Conservation (phyloP, 768 basidiomycete species). For the Pleurotus sapidus region DNA sequence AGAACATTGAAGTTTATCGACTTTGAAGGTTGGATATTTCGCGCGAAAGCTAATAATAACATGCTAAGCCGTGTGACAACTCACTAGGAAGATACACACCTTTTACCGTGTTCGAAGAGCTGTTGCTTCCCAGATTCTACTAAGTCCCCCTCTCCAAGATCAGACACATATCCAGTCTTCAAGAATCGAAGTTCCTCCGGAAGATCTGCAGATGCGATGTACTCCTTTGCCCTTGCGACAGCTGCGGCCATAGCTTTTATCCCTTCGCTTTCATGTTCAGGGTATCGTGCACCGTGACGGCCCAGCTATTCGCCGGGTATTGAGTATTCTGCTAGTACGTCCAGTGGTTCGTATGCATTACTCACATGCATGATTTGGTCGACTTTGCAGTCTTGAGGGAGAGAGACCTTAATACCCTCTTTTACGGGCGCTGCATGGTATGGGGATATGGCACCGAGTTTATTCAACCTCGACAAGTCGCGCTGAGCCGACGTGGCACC, state of each 20-base stretch:
- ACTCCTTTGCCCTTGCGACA: background rate
- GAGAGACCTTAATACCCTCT: background rate
- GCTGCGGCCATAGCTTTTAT: background rate
- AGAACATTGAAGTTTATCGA: background rate
- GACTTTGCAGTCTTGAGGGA: slow-evolving; percentile 2
- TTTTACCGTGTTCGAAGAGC: background rate
- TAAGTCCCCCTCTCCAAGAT: background rate
- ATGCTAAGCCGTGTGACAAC: background rate
- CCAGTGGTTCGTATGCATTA: background rate
- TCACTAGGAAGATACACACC: background rate
- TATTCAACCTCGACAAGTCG: background rate
- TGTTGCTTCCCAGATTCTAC: slow-evolving; percentile 2
- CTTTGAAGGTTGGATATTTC: background rate
- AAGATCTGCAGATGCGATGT: background rate
- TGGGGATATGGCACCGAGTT: background rate
- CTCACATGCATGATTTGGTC: slow-evolving; percentile 6
- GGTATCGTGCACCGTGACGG: slow-evolving; percentile 3
- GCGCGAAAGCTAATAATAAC: background rate
- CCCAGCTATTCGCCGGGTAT: background rate
- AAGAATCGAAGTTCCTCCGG: background rate
- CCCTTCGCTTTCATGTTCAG: background rate
- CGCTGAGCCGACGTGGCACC: background rate
- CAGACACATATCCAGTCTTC: background rate
- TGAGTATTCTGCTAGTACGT: background rate
- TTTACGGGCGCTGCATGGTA: background rate